Evolutionary conservation across 192 early-diverging fungal genomes (phyloP).

Genomic region (Podila horticola): DNA sequence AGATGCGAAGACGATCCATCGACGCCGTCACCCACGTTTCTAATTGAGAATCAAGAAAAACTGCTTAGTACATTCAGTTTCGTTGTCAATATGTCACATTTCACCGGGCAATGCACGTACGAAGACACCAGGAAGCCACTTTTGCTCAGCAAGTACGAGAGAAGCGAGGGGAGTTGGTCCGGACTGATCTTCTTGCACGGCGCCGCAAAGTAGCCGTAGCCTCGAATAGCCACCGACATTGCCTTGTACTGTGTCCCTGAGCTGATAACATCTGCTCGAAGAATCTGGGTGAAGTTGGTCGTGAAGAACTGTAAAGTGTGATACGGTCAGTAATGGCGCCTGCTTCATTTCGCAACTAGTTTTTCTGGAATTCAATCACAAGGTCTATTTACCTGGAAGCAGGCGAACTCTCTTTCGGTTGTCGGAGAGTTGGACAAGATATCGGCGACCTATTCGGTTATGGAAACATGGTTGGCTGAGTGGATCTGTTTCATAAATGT

Average conservation of each 20-base stretch:
- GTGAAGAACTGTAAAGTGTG: conserved; percentile 59
- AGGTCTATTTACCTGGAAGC: conserved; percentile 28
- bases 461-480: not conserved
- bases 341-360: conserved; percentile 5
- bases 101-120: conserved; percentile 43
- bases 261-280: conserved; percentile 46
- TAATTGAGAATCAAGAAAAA: conserved; percentile 3
- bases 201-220: conserved; percentile 73
- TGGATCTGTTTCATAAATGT: not conserved
- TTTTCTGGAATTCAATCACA: not conserved
- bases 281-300: conserved; percentile 46
- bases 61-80: not conserved
- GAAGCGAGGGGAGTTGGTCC: conserved; percentile 55
- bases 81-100: not conserved
- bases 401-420: conserved; percentile 36
- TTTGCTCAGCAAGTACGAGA: conserved; percentile 59
- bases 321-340: not conserved
- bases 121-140: conserved; percentile 61
- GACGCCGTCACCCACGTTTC: conserved; percentile 59
- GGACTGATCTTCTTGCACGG: conserved; percentile 62
- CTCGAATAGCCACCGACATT: conserved; percentile 74
- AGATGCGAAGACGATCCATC: conserved; percentile 52
- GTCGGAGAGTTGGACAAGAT: conserved; percentile 27
- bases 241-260: conserved; percentile 51
- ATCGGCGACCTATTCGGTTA: conserved; percentile 24